Percentiles rank a stretch among this genome's conserved stretches.
These are phyloP conservation scores for Omphalotus olearius DNA, from an alignment of 1,284 basidiomycete genomes.

Conservation along the genomic window DNA sequence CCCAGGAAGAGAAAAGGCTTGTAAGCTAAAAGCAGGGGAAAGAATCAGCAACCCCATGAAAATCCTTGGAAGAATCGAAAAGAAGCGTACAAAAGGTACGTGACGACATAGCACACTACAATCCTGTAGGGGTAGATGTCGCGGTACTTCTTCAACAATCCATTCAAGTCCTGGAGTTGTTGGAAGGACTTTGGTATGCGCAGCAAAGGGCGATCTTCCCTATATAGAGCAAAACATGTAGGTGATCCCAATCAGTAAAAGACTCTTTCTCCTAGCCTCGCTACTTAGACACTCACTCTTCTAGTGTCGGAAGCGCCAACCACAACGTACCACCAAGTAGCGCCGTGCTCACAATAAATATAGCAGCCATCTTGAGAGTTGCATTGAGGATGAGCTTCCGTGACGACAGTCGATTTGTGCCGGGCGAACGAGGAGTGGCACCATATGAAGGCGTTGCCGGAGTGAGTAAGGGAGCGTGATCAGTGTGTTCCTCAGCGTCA, in stretches of 20 bases:
- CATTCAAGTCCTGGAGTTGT: constrained; percentile 78
- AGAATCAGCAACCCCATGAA: background rate
- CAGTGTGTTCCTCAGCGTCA: background rate
- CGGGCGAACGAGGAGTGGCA: constrained; percentile 32
- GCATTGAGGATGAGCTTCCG: constrained; percentile 69
- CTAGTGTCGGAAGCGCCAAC: constrained; percentile 75
- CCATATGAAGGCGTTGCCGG: constrained; percentile 47
- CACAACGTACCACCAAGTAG: constrained; percentile 74
- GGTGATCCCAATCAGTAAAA: background rate
- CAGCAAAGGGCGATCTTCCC: constrained; percentile 69
- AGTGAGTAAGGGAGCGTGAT: constrained; percentile 31
- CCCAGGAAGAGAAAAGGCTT: constrained; percentile 95
- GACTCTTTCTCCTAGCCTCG: background rate
- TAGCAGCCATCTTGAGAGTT: constrained; percentile 74
- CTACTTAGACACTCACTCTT: constrained; percentile 48
- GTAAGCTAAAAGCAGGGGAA: constrained; percentile 53
- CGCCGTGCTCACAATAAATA: constrained; percentile 70
- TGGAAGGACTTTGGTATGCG: constrained; percentile 81
- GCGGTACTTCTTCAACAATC: constrained; percentile 84
- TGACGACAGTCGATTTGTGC: constrained; percentile 34
- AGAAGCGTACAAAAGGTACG: constrained; percentile 82
- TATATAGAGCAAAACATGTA: constrained; percentile 26
- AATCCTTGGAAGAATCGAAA: background rate
- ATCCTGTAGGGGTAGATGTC: constrained; percentile 81
- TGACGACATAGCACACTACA: constrained; percentile 77